Evolutionary conservation across 2,329 filamentous ascomycete genomes (phyloP).

Genomic region (Verticillium tricorpus): DNA sequence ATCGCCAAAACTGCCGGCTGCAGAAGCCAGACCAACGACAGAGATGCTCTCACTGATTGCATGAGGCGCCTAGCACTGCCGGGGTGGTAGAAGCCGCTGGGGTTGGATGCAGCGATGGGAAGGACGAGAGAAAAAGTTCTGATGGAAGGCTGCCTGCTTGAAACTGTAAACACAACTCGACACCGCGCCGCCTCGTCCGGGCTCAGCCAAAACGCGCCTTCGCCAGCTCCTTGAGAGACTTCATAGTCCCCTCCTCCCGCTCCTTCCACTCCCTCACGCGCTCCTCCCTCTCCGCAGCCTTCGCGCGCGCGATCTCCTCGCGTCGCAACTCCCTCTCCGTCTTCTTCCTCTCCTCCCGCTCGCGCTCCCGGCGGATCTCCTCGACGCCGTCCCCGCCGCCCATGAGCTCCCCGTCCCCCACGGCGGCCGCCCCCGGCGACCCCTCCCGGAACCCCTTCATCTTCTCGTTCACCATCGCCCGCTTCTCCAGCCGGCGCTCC

Average conservation of each 20-base stretch:
- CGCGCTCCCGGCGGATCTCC: conserved; percentile 65
- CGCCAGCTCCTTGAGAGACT: conserved; percentile 73
- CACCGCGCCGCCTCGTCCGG: conserved; percentile 2
- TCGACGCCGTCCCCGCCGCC: conserved; percentile 61
- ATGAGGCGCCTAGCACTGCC: too few species aligned
- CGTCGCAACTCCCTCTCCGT: conserved; percentile 77
- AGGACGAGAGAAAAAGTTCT: too few species aligned
- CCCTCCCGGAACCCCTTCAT: conserved; percentile 70
- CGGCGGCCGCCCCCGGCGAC: conserved; percentile 58
- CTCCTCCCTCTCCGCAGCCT: conserved; percentile 76
- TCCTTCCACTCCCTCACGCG: conserved; percentile 62
- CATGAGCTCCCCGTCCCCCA: conserved; percentile 73
- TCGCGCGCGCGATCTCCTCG: conserved; percentile 74
- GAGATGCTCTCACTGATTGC: too few species aligned
- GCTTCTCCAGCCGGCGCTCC: conserved; percentile 85
- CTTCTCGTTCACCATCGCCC: conserved; percentile 64
- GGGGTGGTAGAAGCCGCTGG: too few species aligned
- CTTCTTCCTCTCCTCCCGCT: conserved; percentile 66
- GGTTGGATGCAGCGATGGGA: too few species aligned
- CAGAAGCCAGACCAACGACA: too few species aligned
- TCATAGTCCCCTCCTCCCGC: conserved; percentile 82
- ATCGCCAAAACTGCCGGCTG: too few species aligned
- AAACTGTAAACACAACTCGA: neutral
- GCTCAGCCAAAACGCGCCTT: conserved; percentile 67
- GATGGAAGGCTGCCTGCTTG: too few species aligned